phyloP scores from a whole-genome alignment of 768 basidiomycete species.

The Rhizopogon vesiculosus region DNA sequence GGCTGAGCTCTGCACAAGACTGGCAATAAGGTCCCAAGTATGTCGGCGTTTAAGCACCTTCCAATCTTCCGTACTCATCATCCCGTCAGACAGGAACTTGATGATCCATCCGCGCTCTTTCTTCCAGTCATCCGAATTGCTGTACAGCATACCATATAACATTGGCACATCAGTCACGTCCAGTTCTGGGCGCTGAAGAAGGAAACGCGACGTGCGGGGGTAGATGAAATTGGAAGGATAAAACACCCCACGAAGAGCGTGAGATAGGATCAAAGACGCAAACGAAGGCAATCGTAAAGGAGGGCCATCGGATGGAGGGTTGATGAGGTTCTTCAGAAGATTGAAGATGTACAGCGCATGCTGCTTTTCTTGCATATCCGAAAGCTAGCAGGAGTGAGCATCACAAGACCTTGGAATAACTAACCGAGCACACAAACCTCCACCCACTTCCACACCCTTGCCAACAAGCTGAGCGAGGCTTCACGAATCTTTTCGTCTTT shows the following conservation, averaged over 20 bases:
- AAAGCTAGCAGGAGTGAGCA: slow-evolving; percentile 30
- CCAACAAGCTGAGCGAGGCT: slow-evolving; percentile 56
- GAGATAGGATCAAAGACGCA: slow-evolving; percentile 75
- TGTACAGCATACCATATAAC: slow-evolving; percentile 86
- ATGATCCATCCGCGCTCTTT: slow-evolving; percentile 90
- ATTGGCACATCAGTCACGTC: slow-evolving; percentile 85
- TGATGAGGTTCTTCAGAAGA: slow-evolving; percentile 55
- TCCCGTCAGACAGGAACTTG: slow-evolving; percentile 75
- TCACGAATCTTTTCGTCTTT: slow-evolving; percentile 56
- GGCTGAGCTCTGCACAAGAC: slow-evolving; percentile 66
- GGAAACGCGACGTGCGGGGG: slow-evolving; percentile 79
- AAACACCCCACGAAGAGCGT: slow-evolving; percentile 78
- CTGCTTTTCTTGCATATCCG: slow-evolving; percentile 72
- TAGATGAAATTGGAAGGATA: slow-evolving; percentile 88
- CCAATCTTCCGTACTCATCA: slow-evolving; percentile 78
- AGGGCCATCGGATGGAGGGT: slow-evolving; percentile 31
- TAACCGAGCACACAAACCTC: slow-evolving; percentile 42
- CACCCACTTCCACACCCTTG: slow-evolving; percentile 54
- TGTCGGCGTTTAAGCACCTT: slow-evolving; percentile 71
- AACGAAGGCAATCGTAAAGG: slow-evolving; percentile 68
- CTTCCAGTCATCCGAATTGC: slow-evolving; percentile 72
- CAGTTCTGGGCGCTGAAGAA: slow-evolving; percentile 82
- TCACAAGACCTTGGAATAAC: not conserved
- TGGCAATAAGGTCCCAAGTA: slow-evolving; percentile 85
- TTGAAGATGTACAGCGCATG: slow-evolving; percentile 71